Conservation (phyloP, 176 grass and related monocot species). For the Alloteropsis semialata region DNA sequence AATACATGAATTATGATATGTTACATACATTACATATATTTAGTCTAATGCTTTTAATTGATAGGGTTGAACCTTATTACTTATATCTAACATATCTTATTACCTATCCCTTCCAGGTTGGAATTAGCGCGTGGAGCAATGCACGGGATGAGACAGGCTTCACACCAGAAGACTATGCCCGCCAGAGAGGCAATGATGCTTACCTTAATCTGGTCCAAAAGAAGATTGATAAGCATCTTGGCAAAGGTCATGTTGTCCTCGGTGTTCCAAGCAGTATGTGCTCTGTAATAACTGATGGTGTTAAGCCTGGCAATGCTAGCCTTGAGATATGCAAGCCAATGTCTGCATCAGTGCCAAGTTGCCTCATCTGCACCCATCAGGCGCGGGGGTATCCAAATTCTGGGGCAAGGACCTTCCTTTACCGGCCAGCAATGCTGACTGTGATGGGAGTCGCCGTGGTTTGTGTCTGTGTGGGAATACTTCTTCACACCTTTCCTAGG, state of each 20-base stretch:
- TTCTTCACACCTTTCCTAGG: constrained; percentile 70
- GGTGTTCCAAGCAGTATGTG: constrained; percentile 49
- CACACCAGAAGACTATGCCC: constrained; percentile 84
- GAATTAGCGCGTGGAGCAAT: constrained; percentile 80
- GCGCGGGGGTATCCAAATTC: constrained; percentile 34
- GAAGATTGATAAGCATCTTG: constrained; percentile 77
- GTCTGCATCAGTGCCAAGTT: constrained; percentile 34
- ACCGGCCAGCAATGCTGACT: constrained; percentile 84
- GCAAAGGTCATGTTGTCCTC: constrained; percentile 55
- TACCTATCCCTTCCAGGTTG: constrained; percentile 48
- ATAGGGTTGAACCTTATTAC: constrained; percentile 2
- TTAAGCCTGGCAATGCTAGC: constrained; percentile 43
- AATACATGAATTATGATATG: neutral
- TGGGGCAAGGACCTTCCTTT: constrained; percentile 56
- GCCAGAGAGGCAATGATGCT: constrained; percentile 46
- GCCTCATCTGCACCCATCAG: constrained; percentile 64
- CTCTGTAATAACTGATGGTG: constrained; percentile 30
- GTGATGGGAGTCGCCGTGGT: constrained; percentile 83
- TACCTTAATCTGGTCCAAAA: constrained; percentile 78
- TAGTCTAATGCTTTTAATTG: neutral
- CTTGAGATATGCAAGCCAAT: constrained; percentile 50
- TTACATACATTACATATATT: neutral
- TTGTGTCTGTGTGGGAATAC: constrained; percentile 80
- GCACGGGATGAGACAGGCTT: constrained; percentile 47
- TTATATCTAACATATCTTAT: constrained; percentile 8